Base-by-base conservation (phyloP, 257 asterid genomes). In the Nicotiana otophora region DNA sequence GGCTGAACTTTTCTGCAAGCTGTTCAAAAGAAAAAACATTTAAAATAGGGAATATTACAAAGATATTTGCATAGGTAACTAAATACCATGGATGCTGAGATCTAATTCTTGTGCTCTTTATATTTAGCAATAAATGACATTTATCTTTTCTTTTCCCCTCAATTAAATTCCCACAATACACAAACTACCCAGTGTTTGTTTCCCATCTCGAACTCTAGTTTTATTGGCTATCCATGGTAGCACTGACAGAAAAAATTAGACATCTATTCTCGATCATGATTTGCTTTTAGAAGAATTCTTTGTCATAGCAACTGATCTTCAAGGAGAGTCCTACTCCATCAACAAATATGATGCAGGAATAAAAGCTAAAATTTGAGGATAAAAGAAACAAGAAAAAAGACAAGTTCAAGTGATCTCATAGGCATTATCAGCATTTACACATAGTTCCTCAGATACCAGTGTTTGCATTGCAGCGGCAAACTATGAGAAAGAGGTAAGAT, bases 1-100 rank as follows among this genome's bases (percentile, higher is more conserved):
- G 93, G 78, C 82, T 91, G 92, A 92, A 94, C 93, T 92, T 96
- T 86, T 91, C 94, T 11, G 83, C 88, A 63, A 81, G 84, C 98
- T 94, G 94, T 88, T 53, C 60, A 68, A 82, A 77, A 66, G 76
- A 70, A 78, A 70, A 78, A 42, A 62, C 78, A 36, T 48, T 48
- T 15, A 74, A 51, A 74, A 14, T 51, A 74, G 26, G 63, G 11
- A 26, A 19, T 68, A 81, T 58, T 23, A 78, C 82, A 70, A 77
- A 65, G 82, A 20, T 46, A 28, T 75, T 51, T 75, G 63, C 42
- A 28, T 5, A 23, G 26, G 0, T 0, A 23, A 23, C 33, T 72
- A 10, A 72, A 72, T 10, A 72, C 8, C 26, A 48, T 19, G 20
- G 61, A 72, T 75, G 63, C 20, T 20, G 61, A 75, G 42, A 14